phyloP scores from a whole-genome alignment of 2,329 filamentous ascomycete genomes.

The Beauveria medogensis region DNA sequence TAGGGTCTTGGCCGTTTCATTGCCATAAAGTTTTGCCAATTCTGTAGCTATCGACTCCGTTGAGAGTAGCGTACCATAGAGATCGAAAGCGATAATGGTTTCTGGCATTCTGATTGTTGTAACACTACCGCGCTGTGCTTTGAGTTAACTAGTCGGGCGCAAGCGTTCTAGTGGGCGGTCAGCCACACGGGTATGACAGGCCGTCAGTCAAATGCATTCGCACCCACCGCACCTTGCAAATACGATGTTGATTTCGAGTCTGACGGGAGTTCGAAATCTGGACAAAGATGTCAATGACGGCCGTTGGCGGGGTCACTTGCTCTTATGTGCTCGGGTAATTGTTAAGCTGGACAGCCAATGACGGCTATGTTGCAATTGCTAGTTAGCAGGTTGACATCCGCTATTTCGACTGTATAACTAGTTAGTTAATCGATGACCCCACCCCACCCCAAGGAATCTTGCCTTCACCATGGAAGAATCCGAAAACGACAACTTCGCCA shows the following conservation, averaged over 20 bases:
- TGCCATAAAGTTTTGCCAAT: slow-evolving; percentile 48
- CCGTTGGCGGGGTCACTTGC: background rate
- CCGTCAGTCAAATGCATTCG: background rate
- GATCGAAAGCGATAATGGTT: slow-evolving; percentile 59
- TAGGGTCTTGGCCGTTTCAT: slow-evolving; percentile 47
- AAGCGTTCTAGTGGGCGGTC: background rate
- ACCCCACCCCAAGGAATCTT: background rate
- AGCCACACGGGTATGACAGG: background rate
- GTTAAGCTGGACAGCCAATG: background rate
- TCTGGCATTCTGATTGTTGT: slow-evolving; percentile 18
- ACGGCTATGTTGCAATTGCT: background rate
- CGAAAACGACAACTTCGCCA: slow-evolving; percentile 33
- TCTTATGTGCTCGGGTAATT: background rate
- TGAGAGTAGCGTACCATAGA: slow-evolving; percentile 68
- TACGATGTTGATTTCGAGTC: background rate
- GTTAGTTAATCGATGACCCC: background rate
- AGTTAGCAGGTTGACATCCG: background rate
- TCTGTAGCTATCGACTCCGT: slow-evolving; percentile 59
- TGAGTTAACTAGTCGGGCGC: background rate
- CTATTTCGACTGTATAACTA: background rate
- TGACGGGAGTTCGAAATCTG: background rate
- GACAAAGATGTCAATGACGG: background rate
- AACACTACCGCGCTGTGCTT: background rate
- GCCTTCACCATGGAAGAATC: background rate
- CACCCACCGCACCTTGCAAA: background rate